These are phyloP conservation scores for Leishmania arabica DNA, from an alignment of 208 protist genomes.

Conservation along the genomic window DNA sequence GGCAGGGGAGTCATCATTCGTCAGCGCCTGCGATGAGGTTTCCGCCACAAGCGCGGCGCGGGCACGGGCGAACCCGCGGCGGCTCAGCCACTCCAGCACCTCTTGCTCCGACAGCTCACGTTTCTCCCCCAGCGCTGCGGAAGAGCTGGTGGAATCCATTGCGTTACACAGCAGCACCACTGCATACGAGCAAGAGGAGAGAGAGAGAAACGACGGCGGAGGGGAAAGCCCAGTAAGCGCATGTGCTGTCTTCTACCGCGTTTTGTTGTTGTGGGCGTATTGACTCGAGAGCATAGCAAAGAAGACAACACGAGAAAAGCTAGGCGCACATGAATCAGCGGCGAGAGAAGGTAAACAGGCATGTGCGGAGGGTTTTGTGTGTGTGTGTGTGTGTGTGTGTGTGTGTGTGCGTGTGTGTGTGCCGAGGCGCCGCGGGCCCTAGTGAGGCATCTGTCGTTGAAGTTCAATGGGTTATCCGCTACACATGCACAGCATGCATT, in stretches of 20 bases:
- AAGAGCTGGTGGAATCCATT: background rate
- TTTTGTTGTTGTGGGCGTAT: background rate
- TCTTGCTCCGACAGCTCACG: slow-evolving; percentile 11
- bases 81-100: slow-evolving; percentile 17
- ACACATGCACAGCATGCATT: background rate
- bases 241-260: background rate
- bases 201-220: background rate
- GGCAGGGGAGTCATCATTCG: background rate
- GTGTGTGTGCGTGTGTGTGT: background rate
- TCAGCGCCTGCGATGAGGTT: background rate
- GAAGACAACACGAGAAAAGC: background rate
- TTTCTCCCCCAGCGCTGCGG: background rate
- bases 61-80: slow-evolving; percentile 2
- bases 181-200: background rate
- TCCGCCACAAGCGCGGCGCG: slow-evolving; percentile 3
- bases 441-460: background rate
- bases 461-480: background rate
- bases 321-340: background rate
- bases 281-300: background rate
- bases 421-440: background rate
- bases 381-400: no score
- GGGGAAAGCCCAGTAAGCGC: background rate
- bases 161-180: background rate
- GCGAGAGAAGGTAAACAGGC: background rate
- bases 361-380: background rate